Percentiles rank a stretch among this genome's conserved stretches.
These are phyloP conservation scores for Phaeotremella fagi DNA, from an alignment of 768 basidiomycete species.

Conservation along the genomic window DNA sequence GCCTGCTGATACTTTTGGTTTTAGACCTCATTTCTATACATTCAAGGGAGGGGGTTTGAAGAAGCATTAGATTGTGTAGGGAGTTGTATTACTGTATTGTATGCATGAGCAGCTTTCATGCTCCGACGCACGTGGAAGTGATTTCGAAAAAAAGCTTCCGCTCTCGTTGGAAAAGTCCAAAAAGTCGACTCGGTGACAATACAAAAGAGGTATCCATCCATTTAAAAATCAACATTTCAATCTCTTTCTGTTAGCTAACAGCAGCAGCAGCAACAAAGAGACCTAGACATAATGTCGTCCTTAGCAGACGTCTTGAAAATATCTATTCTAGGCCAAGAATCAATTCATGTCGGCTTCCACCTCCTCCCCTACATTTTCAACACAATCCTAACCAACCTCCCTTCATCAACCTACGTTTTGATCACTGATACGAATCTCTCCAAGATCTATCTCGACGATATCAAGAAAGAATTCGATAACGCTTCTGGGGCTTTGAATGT, in stretches of 20 bases:
- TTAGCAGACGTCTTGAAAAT: constrained; percentile 64
- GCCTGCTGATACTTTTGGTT: too few species aligned
- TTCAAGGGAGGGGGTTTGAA: constrained; percentile 41
- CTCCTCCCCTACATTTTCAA: constrained; percentile 66
- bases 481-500: constrained; percentile 38
- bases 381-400: constrained; percentile 65
- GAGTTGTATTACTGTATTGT: too few species aligned
- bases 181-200: background rate
- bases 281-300: constrained; percentile 14
- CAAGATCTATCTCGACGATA: constrained; percentile 64
- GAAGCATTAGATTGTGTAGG: constrained; percentile 32
- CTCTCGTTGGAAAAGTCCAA: too few species aligned
- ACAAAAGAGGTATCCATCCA: background rate
- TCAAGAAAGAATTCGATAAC: constrained; percentile 62
- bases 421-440: constrained; percentile 91
- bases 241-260: background rate
- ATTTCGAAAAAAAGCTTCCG: too few species aligned
- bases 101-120: too few species aligned
- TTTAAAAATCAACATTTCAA: background rate
- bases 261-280: background rate
- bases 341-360: constrained; percentile 92
- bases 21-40: constrained; percentile 41
- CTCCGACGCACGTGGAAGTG: background rate
- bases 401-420: constrained; percentile 82
- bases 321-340: constrained; percentile 74